A percentile compares a stretch with the other conserved stretches of the same genome.
phyloP scores from a whole-genome alignment of 73 alveolate genomes.

The Urostyla sp. region DNA sequence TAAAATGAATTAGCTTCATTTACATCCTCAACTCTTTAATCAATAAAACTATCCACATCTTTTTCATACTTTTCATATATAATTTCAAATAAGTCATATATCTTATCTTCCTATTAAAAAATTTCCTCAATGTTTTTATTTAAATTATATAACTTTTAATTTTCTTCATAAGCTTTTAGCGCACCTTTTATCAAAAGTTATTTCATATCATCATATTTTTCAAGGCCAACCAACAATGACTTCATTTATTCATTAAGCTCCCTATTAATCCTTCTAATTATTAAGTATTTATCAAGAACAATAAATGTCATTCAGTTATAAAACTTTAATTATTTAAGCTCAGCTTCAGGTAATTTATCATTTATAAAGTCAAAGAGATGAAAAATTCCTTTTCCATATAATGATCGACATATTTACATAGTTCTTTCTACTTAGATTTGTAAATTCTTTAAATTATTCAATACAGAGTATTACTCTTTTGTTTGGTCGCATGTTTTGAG shows the following conservation, averaged over 20 bases:
- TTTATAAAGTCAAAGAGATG: constrained; percentile 24
- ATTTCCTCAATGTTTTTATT: constrained; percentile 18
- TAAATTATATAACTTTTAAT: not conserved
- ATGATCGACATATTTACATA: constrained; percentile 2
- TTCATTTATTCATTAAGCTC: constrained; percentile 24
- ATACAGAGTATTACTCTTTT: not conserved
- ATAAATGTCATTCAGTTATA: constrained; percentile 15
- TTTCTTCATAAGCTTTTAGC: constrained; percentile 32
- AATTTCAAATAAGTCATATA: constrained; percentile 30
- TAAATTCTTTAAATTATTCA: constrained; percentile 1
- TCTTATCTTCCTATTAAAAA: constrained; percentile 16
- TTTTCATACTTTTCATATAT: constrained; percentile 45
- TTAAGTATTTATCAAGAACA: constrained; percentile 18
- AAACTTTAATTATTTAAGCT: not conserved
- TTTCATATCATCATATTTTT: constrained; percentile 6
- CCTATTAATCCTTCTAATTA: constrained; percentile 10
- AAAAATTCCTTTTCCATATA: constrained; percentile 31
- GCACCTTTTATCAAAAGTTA: constrained; percentile 27
- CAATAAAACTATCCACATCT: constrained; percentile 13
- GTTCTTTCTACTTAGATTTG: constrained; percentile 11
- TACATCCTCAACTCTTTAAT: constrained; percentile 22
- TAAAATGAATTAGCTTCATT: constrained; percentile 27
- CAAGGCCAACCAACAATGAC: not conserved
- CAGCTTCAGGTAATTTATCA: constrained; percentile 26
- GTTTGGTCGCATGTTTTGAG: not conserved